A percentile compares a stretch with the other conserved stretches of the same genome.
Conservation (phyloP, 164 flowering plant genomes). For the Nelumbo lutea region DNA sequence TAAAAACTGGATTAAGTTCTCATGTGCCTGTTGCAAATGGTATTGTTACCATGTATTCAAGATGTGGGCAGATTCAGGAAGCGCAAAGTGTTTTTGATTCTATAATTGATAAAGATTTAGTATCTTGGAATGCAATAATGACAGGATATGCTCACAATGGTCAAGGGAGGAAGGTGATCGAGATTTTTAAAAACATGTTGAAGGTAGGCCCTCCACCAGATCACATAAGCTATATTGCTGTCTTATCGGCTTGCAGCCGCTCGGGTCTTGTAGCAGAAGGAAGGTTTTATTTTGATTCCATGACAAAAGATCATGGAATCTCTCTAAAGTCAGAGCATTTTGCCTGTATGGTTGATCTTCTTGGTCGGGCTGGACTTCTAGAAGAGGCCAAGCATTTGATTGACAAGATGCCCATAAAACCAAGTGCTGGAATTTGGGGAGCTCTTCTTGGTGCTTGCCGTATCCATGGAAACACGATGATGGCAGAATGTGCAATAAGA, state of each 20-base stretch:
- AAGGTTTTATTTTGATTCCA: constrained; percentile 29
- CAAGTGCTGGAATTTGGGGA: constrained; percentile 43
- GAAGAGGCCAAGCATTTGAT: constrained; percentile 39
- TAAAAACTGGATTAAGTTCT: constrained; percentile 27
- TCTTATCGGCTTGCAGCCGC: constrained; percentile 48
- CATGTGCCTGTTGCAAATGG: constrained; percentile 41
- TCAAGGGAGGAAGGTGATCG: constrained; percentile 32
- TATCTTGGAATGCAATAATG: constrained; percentile 58
- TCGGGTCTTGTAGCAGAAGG: constrained; percentile 40
- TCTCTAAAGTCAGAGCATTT: constrained; percentile 33
- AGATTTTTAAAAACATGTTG: constrained; percentile 36
- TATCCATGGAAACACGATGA: constrained; percentile 23
- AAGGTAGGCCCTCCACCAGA: constrained; percentile 30
- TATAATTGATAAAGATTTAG: constrained; percentile 28
- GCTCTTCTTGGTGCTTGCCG: constrained; percentile 49
- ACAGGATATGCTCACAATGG: constrained; percentile 50
- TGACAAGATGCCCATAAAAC: constrained; percentile 33
- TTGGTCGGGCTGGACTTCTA: constrained; percentile 45
- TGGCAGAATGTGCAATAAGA: constrained; percentile 37
- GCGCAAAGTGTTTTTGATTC: constrained; percentile 34
- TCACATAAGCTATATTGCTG: constrained; percentile 36
- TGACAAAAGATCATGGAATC: constrained; percentile 33
- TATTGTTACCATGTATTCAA: constrained; percentile 40
- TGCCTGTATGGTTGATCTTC: constrained; percentile 49
- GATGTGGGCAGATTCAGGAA: constrained; percentile 37